phyloP scores from a whole-genome alignment of 257 asterid genomes.

The Nicotiana tomentosiformis region DNA sequence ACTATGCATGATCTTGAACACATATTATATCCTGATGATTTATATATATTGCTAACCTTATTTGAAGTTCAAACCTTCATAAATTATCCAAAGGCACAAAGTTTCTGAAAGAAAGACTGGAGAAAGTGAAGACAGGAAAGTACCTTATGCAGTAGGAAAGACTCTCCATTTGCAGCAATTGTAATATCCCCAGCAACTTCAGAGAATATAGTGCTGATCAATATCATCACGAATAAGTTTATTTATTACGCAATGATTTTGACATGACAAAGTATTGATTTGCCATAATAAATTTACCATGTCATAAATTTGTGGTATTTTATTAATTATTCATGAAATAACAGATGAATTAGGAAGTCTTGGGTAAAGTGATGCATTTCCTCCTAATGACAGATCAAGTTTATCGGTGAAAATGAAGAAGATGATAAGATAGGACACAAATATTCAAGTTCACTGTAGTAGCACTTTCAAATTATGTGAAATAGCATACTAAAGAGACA shows the following conservation, averaged over 20 bases:
- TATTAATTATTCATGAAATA: neutral
- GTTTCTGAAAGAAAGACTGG: neutral
- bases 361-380: neutral
- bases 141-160: constrained; percentile 62
- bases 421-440: neutral
- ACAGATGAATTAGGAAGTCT: neutral
- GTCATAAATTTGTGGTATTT: neutral
- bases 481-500: neutral
- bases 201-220: constrained; percentile 41
- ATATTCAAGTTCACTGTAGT: neutral
- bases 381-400: neutral
- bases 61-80: neutral
- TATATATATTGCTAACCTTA: too few relatives aligned
- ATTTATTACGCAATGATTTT: neutral
- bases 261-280: neutral
- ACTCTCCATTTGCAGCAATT: constrained; percentile 38
- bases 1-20: neutral
- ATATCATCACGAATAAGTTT: neutral
- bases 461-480: neutral
- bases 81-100: neutral
- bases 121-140: neutral
- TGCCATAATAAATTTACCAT: neutral
- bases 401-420: neutral
- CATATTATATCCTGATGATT: neutral
- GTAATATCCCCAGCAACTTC: constrained; percentile 70